Evolutionary conservation across 179 eudicot genomes (phyloP), one percentile per base, ranked within the genome.

Genomic region (Actinidia polygama): DNA sequence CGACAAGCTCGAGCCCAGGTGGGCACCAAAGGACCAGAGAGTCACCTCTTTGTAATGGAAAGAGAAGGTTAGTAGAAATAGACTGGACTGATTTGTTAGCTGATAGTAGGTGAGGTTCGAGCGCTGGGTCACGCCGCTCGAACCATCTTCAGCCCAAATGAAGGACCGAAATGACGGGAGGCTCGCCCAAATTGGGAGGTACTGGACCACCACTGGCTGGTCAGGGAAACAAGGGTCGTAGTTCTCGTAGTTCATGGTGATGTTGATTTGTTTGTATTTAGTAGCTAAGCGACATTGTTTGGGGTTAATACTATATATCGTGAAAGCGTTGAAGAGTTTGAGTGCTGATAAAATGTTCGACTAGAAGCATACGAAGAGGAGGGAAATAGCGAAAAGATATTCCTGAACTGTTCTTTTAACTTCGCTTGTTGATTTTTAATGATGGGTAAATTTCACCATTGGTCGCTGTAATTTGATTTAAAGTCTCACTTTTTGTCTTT

Each of bases 181-280:
- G 44, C 67, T 81, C 72, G 89, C 88, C 92, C 92, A 90, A 23
- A 86, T 18, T 11, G 89, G 89, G 80, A 90, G 92, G 62, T 90
- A n/a, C n/a, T n/a, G n/a, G n/a, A n/a, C 90, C 10, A 90, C 92
- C 63, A 86, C 90, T 1, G 92, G 89, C 85, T 90, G 92, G 85
- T 90, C 92, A 1, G 90, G n/a, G n/a, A n/a, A n/a, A n/a, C n/a
- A n/a, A n/a, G n/a, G 89, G 23, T 90, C 92, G 71, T 88, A 90
- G 70, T 90, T 90, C 78, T 90, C 92, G 66, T 80, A 78, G 50
- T 54, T 80, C 86, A 85, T 87, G 66, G n/a, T 79, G 30, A 6
- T 40, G 5, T 10, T 26, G 18, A 8, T 14, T 6, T 76, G 55
- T 68, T 54, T 74, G 6, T 63, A 14, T 11, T 57, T 10, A 4